Evolutionary conservation across 2,329 filamentous ascomycete genomes (phyloP), one percentile per base, ranked within the genome.

Genomic region (Nigrospora oryzae): DNA sequence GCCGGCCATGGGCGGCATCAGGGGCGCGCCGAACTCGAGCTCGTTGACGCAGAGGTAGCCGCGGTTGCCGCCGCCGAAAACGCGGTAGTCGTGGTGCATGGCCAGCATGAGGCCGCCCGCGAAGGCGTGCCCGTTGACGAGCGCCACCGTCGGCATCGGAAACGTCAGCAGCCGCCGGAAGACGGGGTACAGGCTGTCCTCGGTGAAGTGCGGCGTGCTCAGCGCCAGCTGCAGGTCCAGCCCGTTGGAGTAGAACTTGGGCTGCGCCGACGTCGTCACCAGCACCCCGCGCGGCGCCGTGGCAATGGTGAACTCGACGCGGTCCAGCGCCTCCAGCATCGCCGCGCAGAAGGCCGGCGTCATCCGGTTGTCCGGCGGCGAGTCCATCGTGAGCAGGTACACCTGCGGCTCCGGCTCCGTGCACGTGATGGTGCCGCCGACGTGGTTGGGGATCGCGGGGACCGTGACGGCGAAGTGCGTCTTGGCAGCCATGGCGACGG

Each of bases 31-130:
- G 49, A 93, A 84, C 52, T 89, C 81, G 13, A 93, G 71, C 67
- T 93, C 87, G 63, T 91, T 91, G 53, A 93, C 68, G 64, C 87
- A 91, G 35, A 86, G 63, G 64, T 80, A 90, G n/a, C 87, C 88
- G 16, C 75, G 71, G 2, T 71, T 58, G 1, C 83, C 76, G 57
- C 84, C 48, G 6, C 42, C 84, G 68, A 87, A 85, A 53, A 93
- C 73, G 28, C 88, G 79, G 68, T 93, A 93, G 66, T 91, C 86
- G 64, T 90, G 86, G 65, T 85, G 80, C 77, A 89, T 86, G 47
- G 85, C 79, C 11, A 85, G 69, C 82, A 93, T 90, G 49, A 90
- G 70, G n/a, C 85, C 87, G 38, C 79, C 87, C 6, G 87, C 88
- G 61, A 89, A 93, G 44, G 83, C 80, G 63, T 94, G 88, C 17